Conservation (phyloP, 164 flowering plant genomes). For the Aristolochia fimbriata region DNA sequence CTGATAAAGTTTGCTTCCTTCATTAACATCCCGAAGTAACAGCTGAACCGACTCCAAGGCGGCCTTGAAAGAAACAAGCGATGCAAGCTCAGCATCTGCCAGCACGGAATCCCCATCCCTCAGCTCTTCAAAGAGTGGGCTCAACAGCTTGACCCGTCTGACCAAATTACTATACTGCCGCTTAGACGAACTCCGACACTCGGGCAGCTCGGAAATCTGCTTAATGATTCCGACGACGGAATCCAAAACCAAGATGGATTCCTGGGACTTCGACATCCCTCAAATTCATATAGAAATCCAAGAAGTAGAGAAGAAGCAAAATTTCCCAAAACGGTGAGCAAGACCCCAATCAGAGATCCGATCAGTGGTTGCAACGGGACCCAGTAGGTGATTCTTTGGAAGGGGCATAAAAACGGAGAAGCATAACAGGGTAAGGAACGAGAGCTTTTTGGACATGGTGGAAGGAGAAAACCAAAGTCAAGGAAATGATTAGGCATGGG, state of each 20-base stretch:
- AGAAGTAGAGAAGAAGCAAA: no score
- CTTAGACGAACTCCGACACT: constrained; percentile 43
- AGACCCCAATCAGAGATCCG: no score
- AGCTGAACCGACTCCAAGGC: constrained; percentile 43
- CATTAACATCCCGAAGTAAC: constrained; percentile 43
- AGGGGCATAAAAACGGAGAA: no score
- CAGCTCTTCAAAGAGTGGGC: constrained; percentile 83
- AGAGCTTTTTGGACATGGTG: no score
- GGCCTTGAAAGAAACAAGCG: constrained; percentile 28
- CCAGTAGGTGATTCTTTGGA: no score
- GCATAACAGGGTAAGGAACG: no score
- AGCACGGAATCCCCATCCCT: constrained; percentile 31
- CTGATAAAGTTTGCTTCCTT: constrained; percentile 75
- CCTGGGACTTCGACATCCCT: no score
- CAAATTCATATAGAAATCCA: no score
- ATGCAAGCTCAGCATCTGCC: constrained; percentile 21
- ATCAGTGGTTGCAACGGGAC: no score
- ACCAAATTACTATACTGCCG: constrained; percentile 51
- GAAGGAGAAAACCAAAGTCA: no score
- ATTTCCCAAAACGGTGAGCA: no score
- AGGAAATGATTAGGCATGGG: no score
- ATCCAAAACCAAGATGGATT: constrained; percentile 13
- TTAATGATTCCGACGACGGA: constrained; percentile 29
- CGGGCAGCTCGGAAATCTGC: constrained; percentile 49
- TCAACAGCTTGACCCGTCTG: constrained; percentile 70